Conservation (phyloP, 257 asterid species). For the Fraxinus pennsylvanica region DNA sequence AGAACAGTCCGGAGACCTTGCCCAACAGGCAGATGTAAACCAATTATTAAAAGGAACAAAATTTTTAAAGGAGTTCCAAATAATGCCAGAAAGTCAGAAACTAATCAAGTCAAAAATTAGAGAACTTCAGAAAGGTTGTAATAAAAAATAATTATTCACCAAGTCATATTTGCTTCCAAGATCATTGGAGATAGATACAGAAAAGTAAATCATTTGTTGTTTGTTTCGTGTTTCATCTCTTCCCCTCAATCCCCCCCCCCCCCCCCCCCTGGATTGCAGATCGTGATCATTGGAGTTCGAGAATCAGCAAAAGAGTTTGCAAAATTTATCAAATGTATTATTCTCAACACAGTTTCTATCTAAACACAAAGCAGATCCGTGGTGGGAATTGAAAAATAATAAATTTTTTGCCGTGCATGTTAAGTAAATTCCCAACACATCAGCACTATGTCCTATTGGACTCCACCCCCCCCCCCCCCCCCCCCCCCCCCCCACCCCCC, state of each 20-base stretch:
- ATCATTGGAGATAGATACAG: not conserved
- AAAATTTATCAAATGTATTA: too few relatives aligned
- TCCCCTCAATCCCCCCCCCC: not conserved
- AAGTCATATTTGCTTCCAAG: not conserved
- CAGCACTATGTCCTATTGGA: too few relatives aligned
- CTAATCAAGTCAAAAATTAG: not conserved
- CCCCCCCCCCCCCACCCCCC: not conserved
- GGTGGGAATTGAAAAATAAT: too few relatives aligned
- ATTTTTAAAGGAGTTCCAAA: not conserved
- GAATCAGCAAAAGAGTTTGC: too few relatives aligned
- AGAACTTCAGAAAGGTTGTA: not conserved
- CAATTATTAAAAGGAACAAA: not conserved
- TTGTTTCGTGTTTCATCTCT: not conserved
- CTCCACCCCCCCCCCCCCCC: constrained; percentile 3
- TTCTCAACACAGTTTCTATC: too few relatives aligned
- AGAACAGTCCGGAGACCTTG: not conserved
- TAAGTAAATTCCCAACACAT: too few relatives aligned
- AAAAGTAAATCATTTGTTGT: not conserved
- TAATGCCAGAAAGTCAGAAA: not conserved
- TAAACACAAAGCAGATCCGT: too few relatives aligned
- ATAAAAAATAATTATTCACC: not conserved
- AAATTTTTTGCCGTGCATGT: too few relatives aligned
- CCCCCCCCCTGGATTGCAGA: too few relatives aligned
- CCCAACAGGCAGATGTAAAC: not conserved
- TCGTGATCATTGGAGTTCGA: too few relatives aligned